Base-by-base conservation (phyloP, 73 alveolate species). In the Symbiodinium natans region DNA sequence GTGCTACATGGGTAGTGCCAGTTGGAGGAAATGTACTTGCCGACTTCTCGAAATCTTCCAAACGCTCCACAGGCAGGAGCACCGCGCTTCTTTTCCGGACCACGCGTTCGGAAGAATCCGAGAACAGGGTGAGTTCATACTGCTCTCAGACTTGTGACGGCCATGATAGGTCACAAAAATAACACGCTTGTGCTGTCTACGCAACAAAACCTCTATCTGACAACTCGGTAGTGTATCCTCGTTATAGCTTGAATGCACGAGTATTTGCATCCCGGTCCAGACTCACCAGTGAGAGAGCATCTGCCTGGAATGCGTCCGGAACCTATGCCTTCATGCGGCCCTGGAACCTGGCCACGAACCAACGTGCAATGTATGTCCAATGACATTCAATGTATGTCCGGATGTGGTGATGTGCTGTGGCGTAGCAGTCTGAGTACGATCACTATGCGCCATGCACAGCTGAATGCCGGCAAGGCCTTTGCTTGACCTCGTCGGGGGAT, bases 401-500 rank as follows among this genome's bases (percentile, higher is more conserved):
- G 41, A 71, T 25, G n/a, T n/a, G n/a, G n/a, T n/a, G n/a, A n/a
- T n/a, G n/a, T n/a, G n/a, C n/a, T n/a, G n/a, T n/a, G n/a, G n/a
- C n/a, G n/a, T n/a, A n/a, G n/a, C n/a, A n/a, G n/a, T n/a, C n/a
- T n/a, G n/a, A n/a, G 40, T 39, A 3, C 2, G 83, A 0, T 21
- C 29, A 2, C 0, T 15, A n/a, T 21, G 1, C 0, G 8, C n/a
- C 15, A 25, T 71, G 39, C 36, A 25, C n/a, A 3, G 17, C 2
- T 71, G 29, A 27, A 1, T 1, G 6, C 41, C n/a, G 83, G 31
- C 83, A 43, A 19, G 34, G 94, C 94, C 94, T 87, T 84, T 87
- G 94, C 84, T 87, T 87, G 63, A 87, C 84, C 83, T 87, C 94
- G 43, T 87, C 94, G 29, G 94, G 94, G 29, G 83, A 56, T 42